Base-by-base conservation (phyloP, 768 basidiomycete genomes). In the Austroboletus festivus region DNA sequence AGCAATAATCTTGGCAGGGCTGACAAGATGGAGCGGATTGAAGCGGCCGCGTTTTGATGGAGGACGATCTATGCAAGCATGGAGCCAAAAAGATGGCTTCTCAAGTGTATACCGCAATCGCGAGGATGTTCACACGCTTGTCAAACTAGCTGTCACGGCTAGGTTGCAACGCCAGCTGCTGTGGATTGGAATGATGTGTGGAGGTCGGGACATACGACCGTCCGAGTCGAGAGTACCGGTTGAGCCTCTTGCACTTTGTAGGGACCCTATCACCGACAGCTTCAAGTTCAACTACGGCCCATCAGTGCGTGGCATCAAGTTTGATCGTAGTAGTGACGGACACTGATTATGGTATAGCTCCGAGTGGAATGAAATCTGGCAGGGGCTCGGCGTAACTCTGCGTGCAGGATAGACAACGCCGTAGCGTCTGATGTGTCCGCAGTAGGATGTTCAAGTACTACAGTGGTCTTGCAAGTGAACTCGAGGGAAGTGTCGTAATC, bases 321-420 rank as follows among this genome's bases (percentile, higher is more conserved):
- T 50, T 59, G 58, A 60, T 60, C 43, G 45, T 55, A 44, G 24
- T 34, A 22, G 49, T 44, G 30, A n/a, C 28, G 23, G 39, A 20
- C 20, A 31, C 15, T 42, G 9, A 38, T 51, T 51, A 46, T 37
- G 55, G 35, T 28, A 58, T 30, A 1, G 7, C 0, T 19, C 2
- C n/a, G n/a, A n/a, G 35, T 30, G 3, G 33, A 41, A 34, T 20
- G n/a, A 37, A 28, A 42, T 38, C 13, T 24, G 21, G 39, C 10
- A 40, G 26, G 12, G 45, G 23, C 2, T 33, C n/a, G n/a, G n/a
- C n/a, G 26, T 2, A 26, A 35, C 28, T 19, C 38, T 56, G 31
- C 15, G n/a, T n/a, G n/a, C 31, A 18, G 18, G 7, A 16, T 20
- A 15, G 28, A 31, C 5, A 12, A 15, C 16, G 34, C 22, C 11